A percentile compares a stretch with the other conserved stretches of the same genome.
Evolutionary conservation across 1,284 basidiomycete genomes (phyloP).

Genomic region (Xerocomus alliaceus): DNA sequence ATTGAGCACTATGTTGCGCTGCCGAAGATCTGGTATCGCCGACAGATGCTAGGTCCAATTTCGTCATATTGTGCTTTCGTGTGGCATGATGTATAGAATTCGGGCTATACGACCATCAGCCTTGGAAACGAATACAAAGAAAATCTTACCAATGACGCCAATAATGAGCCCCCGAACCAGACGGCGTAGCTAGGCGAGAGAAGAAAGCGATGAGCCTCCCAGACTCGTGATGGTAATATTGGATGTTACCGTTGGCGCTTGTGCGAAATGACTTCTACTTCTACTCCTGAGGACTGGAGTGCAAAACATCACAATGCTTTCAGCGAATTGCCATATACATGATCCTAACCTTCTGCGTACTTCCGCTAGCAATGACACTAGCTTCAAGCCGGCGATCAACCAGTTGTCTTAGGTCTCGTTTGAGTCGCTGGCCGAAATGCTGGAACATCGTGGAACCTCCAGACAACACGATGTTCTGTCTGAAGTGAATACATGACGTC

Average conservation of each 20-base stretch:
- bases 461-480: conserved; percentile 89
- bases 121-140: not conserved
- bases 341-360: conserved; percentile 69
- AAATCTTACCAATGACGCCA: conserved; percentile 81
- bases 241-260: conserved; percentile 85
- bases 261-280: conserved; percentile 98
- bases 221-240: not conserved
- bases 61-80: conserved; percentile 98
- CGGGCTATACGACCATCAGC: conserved; percentile 64
- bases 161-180: conserved; percentile 96
- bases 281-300: conserved; percentile 87
- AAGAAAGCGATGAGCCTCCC: conserved; percentile 16
- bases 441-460: conserved; percentile 99
- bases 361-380: conserved; percentile 79
- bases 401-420: conserved; percentile 93
- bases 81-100: conserved; percentile 98
- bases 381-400: conserved; percentile 91
- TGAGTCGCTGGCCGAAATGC: conserved; percentile 94
- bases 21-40: conserved; percentile 94
- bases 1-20: conserved; percentile 69
- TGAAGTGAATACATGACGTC: not conserved
- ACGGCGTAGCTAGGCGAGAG: conserved; percentile 78
- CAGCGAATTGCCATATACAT: not conserved
- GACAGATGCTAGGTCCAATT: conserved; percentile 93
- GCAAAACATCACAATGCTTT: conserved; percentile 13